Evolutionary conservation across 306 rosid genomes (phyloP), one percentile per base, ranked within the genome.

Genomic region (Sophora flavescens): DNA sequence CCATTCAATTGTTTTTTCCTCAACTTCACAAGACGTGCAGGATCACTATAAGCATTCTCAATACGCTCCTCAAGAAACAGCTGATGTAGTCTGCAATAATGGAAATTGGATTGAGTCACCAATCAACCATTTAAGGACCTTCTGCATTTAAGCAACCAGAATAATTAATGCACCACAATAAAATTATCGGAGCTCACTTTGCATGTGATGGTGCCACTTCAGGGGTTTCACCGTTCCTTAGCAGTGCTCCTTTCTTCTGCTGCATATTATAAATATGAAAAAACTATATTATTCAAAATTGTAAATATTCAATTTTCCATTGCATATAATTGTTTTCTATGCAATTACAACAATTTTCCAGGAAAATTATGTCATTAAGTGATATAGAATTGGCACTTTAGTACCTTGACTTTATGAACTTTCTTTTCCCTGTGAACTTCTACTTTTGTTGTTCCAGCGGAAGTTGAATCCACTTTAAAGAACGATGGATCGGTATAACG

Each of bases 401-500:
- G 68, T 96, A 96, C 99, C 98, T 87, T 89, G 58, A 76, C 77
- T 88, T 80, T 91, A 47, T 85, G 96, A 68, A 33, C 75, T 81
- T 75, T 89, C 82, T 82, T 89, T 86, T 93, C 94, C 83, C 94
- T 86, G 73, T 79, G 88, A 72, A 53, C 84, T 65, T 89, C 89
- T 63, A 32, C 62, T 9, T 63, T 58, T 78, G 69, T 63, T 78
- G 69, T 63, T 78, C 66, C 81, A 81, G 83, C 82, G 70, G 87
- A 70, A 57, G 85, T 82, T 36, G 89, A 28, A 42, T 85, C 98
- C 18, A 71, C 86, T 84, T 87, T 88, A 82, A 93, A 92, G 87
- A 88, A 85, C 41, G 99, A 96, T 6, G 99, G 99, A 82, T 96
- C 97, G 59, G 97, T 88, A 85, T 91, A 96, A 48, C 99, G 98